Conservation (phyloP, 257 asterid species). For the Solanum sejunctum region DNA sequence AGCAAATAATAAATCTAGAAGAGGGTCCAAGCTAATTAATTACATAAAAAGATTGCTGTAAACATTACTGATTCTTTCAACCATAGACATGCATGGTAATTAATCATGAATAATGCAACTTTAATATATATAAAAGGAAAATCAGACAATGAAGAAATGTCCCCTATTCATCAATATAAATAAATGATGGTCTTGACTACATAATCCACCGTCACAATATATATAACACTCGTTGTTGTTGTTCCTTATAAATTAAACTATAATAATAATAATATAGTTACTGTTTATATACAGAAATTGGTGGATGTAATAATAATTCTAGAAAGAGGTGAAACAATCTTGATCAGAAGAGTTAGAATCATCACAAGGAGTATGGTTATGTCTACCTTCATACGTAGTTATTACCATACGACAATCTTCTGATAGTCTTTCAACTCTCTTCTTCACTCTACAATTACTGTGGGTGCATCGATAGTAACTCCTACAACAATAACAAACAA, state of each 20-base stretch:
- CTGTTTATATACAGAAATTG: neutral
- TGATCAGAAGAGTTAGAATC: constrained; percentile 75
- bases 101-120: neutral
- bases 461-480: constrained; percentile 90
- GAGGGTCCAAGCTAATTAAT: neutral
- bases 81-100: neutral
- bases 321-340: constrained; percentile 63
- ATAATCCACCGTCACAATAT: neutral
- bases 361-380: constrained; percentile 84
- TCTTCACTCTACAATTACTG: constrained; percentile 86
- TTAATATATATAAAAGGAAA: neutral
- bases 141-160: neutral
- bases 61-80: neutral
- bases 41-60: too few species aligned
- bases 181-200: neutral
- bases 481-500: constrained; percentile 18
- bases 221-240: neutral
- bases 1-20: neutral
- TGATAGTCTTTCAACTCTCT: constrained; percentile 81
- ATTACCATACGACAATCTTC: constrained; percentile 93
- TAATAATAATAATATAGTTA: neutral
- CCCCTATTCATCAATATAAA: neutral
- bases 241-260: neutral
- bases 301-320: neutral
- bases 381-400: constrained; percentile 97